Conservation (phyloP, 495 filamentous ascomycete genomes). For the Hypoxylon fuscum region DNA sequence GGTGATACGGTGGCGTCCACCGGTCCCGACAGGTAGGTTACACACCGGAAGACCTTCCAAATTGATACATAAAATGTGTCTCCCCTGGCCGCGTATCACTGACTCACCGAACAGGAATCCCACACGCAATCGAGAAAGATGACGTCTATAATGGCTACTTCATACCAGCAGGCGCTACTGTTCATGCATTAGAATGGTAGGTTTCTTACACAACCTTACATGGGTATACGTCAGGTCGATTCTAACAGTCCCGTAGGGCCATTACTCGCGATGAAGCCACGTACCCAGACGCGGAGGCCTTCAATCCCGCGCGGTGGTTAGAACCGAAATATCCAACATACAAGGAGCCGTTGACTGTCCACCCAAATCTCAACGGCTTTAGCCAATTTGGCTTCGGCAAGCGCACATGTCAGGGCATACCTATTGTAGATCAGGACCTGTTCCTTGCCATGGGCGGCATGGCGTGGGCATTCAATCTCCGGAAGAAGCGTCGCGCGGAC, state of each 20-base stretch:
- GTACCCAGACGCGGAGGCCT: slow-evolving; percentile 70
- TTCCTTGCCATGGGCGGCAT: slow-evolving; percentile 66
- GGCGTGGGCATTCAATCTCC: slow-evolving; percentile 66
- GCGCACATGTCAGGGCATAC: slow-evolving; percentile 66
- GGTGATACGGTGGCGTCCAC: slow-evolving; percentile 67
- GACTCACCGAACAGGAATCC: slow-evolving; percentile 50
- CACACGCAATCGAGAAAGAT: slow-evolving; percentile 62
- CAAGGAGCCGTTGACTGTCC: slow-evolving; percentile 60
- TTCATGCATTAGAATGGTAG: slow-evolving; percentile 66
- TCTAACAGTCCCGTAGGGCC: slow-evolving; percentile 60
- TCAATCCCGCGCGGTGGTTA: slow-evolving; percentile 63
- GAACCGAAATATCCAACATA: slow-evolving; percentile 62
- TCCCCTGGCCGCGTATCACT: background rate
- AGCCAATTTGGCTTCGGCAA: slow-evolving; percentile 70
- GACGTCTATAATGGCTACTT: slow-evolving; percentile 65
- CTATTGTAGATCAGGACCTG: slow-evolving; percentile 64
- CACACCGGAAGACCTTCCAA: background rate
- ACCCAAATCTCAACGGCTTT: slow-evolving; percentile 64
- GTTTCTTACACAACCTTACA: slow-evolving; percentile 29
- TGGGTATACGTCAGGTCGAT: background rate
- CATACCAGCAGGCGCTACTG: slow-evolving; percentile 64
- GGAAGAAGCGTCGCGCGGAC: slow-evolving; percentile 49
- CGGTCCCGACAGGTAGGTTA: slow-evolving; percentile 57
- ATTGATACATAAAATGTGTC: background rate
- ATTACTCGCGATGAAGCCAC: slow-evolving; percentile 67